These are phyloP conservation scores for Tricholoma saponaceum DNA, from an alignment of 768 basidiomycete species.

Conservation along the genomic window DNA sequence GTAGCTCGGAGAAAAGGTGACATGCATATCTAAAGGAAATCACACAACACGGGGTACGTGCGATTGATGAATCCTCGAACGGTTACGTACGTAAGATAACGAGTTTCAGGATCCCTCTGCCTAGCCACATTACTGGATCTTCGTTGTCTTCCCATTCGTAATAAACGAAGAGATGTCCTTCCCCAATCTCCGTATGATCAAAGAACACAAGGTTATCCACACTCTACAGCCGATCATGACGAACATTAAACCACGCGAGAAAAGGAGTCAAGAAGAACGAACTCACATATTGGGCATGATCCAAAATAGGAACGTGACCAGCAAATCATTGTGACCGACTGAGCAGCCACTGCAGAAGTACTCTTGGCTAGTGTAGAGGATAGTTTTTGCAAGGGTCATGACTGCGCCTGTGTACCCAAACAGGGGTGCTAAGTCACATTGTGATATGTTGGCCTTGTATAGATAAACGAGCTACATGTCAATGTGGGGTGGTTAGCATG, in stretches of 20 bases:
- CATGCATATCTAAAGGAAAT: neutral
- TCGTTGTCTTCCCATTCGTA: constrained; percentile 10
- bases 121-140: constrained; percentile 13
- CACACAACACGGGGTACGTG: constrained; percentile 6
- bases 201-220: constrained; percentile 28
- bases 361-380: constrained; percentile 69
- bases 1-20: neutral
- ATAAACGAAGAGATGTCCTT: constrained; percentile 26
- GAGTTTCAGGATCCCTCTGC: neutral
- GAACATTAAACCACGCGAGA: neutral
- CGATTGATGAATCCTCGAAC: constrained; percentile 7
- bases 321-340: constrained; percentile 54
- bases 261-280: neutral
- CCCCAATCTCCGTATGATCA: constrained; percentile 33
- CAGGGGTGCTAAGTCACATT: constrained; percentile 50
- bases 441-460: constrained; percentile 56
- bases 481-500: neutral
- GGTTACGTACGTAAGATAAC: constrained; percentile 10
- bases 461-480: constrained; percentile 45
- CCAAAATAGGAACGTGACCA: constrained; percentile 52
- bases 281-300: constrained; percentile 68
- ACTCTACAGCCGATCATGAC: constrained; percentile 15
- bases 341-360: constrained; percentile 66
- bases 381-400: constrained; percentile 76
- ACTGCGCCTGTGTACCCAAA: constrained; percentile 67